phyloP scores from a whole-genome alignment of 2,329 filamentous ascomycete genomes.

The Sporothrix inflata region DNA sequence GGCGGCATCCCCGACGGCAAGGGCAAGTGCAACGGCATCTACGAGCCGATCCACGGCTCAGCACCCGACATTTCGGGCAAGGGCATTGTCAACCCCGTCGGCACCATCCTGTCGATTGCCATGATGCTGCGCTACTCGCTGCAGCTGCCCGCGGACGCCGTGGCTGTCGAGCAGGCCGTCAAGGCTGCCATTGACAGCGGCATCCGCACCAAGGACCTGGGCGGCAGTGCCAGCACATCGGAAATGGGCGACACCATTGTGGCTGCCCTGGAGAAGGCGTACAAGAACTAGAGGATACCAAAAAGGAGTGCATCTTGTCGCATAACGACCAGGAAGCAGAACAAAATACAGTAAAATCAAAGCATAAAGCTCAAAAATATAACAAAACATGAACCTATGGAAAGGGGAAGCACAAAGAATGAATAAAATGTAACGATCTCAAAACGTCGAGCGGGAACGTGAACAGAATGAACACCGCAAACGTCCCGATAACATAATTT shows the following conservation, averaged over 20 bases:
- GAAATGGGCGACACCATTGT: constrained; percentile 80
- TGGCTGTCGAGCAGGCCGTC: constrained; percentile 80
- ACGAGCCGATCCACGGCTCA: constrained; percentile 95
- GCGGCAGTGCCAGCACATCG: constrained; percentile 71
- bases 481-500: too few relatives aligned
- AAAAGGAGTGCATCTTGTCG: background rate
- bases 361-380: background rate
- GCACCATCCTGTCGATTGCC: constrained; percentile 86
- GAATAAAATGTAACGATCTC: background rate
- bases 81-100: constrained; percentile 89
- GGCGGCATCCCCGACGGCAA: constrained; percentile 85
- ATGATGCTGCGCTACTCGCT: constrained; percentile 98
- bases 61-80: constrained; percentile 93
- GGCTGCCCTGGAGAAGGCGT: constrained; percentile 70
- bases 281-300: constrained; percentile 49
- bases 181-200: constrained; percentile 77
- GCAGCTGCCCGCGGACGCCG: constrained; percentile 74
- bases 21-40: constrained; percentile 87
- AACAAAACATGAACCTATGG: background rate
- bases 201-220: constrained; percentile 81
- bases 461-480: too few relatives aligned
- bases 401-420: constrained; percentile 8
- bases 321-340: background rate
- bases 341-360: constrained; percentile 4
- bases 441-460: background rate